A percentile compares a stretch with the other conserved stretches of the same genome.
Evolutionary conservation across 768 basidiomycete genomes (phyloP).

Genomic region (Leccinellum rugosiceps): DNA sequence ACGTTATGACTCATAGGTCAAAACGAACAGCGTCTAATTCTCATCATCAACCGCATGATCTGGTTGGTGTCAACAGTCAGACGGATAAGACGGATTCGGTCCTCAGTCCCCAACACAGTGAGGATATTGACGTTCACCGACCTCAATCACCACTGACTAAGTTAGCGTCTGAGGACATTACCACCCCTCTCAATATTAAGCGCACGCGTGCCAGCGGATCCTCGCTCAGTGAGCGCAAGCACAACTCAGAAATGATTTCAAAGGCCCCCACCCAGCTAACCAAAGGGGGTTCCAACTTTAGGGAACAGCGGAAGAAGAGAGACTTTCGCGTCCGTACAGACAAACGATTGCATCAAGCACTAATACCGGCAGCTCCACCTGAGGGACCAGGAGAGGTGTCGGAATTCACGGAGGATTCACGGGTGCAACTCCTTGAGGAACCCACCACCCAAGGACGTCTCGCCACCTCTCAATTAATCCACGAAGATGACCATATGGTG

Average conservation of each 20-base stretch:
- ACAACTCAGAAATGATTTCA: not conserved
- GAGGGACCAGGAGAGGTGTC: not conserved
- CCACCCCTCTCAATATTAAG: not conserved
- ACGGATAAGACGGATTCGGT: not conserved
- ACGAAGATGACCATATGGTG: not conserved
- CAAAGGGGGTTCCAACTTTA: not conserved
- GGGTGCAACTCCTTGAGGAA: not conserved
- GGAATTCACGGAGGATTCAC: not conserved
- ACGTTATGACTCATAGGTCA: conserved; percentile 4
- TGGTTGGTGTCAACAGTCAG: not conserved
- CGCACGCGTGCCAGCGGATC: not conserved
- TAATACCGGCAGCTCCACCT: not conserved
- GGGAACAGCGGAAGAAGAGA: not conserved
- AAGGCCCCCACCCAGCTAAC: not conserved
- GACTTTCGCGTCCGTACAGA: not conserved
- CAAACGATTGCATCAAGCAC: conserved; percentile 15
- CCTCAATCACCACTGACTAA: not conserved
- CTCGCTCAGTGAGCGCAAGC: not conserved
- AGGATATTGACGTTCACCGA: not conserved
- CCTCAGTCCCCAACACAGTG: not conserved
- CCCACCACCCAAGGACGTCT: not conserved
- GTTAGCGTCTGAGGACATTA: not conserved
- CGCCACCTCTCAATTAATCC: not conserved
- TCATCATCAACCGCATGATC: not conserved
- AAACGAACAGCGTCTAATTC: conserved; percentile 11